Conservation (phyloP, 2,329 filamentous ascomycete genomes). For the Grosmannia huntii region DNA sequence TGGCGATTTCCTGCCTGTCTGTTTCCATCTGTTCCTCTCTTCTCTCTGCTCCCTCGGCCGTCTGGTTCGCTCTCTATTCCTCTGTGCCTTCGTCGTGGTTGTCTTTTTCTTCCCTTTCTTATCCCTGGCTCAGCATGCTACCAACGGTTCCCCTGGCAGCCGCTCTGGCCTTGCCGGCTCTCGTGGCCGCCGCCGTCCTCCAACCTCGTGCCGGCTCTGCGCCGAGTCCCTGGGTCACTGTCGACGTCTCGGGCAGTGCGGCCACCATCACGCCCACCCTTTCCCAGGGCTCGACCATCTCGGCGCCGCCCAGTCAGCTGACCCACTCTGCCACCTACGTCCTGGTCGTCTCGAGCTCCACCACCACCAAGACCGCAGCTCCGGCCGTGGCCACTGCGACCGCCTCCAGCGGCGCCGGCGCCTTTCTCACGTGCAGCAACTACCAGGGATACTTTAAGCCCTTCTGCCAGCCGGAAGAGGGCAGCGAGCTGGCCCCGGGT, state of each 20-base stretch:
- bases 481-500: constrained; percentile 17
- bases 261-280: constrained; percentile 19
- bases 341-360: constrained; percentile 13
- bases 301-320: constrained; percentile 17
- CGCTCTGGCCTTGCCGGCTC: neutral
- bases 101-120: neutral
- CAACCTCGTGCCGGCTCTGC: constrained; percentile 8
- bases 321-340: constrained; percentile 18
- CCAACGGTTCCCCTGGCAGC: neutral
- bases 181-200: neutral
- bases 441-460: constrained; percentile 16
- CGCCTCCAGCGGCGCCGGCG: constrained; percentile 13
- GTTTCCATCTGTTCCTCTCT: neutral
- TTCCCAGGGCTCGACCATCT: constrained; percentile 16
- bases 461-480: constrained; percentile 20
- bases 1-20: neutral
- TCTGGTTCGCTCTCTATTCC: neutral
- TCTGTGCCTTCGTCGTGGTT: neutral
- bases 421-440: constrained; percentile 19
- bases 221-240: constrained; percentile 19
- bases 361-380: constrained; percentile 19
- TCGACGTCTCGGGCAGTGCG: constrained; percentile 17
- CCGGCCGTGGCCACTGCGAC: constrained; percentile 20
- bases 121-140: neutral
- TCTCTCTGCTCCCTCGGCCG: too few species aligned